phyloP scores from a whole-genome alignment of 2,329 filamentous ascomycete genomes.

The Colletotrichum sp. region DNA sequence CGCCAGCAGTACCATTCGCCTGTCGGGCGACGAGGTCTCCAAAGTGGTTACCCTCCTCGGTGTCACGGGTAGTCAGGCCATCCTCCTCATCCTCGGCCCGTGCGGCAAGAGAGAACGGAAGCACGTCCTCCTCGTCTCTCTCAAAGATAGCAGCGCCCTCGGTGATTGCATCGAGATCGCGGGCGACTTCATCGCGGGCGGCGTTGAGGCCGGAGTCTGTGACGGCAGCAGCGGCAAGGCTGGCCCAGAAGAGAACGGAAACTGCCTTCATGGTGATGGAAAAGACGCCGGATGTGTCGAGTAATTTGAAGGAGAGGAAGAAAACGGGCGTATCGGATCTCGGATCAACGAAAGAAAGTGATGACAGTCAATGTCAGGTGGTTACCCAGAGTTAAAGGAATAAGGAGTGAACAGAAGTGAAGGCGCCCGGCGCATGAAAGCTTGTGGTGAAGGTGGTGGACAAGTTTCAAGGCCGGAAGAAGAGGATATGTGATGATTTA shows the following conservation, averaged over 20 bases:
- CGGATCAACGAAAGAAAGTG: neutral
- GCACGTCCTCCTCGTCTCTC: neutral
- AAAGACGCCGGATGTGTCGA: neutral
- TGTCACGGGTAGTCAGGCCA: neutral
- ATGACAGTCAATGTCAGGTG: neutral
- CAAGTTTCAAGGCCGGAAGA: neutral
- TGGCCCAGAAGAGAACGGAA: constrained; percentile 7
- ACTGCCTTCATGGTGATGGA: constrained; percentile 1
- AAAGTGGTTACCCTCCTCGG: neutral
- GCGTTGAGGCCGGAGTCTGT: neutral
- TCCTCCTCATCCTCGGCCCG: neutral
- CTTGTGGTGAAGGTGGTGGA: neutral
- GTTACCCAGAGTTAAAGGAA: neutral
- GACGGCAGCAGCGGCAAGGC: neutral
- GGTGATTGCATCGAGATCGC: neutral
- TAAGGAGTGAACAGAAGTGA: neutral
- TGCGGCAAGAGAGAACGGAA: neutral
- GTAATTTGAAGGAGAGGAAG: neutral
- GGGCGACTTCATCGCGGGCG: neutral
- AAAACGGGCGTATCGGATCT: neutral
- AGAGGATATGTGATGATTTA: neutral
- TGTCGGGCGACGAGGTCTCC: neutral
- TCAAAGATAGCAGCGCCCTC: neutral
- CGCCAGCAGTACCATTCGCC: neutral
- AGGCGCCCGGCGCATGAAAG: neutral